Evolutionary conservation across 2,329 filamentous ascomycete genomes (phyloP).

Genomic region (Penicillium rolfsii): DNA sequence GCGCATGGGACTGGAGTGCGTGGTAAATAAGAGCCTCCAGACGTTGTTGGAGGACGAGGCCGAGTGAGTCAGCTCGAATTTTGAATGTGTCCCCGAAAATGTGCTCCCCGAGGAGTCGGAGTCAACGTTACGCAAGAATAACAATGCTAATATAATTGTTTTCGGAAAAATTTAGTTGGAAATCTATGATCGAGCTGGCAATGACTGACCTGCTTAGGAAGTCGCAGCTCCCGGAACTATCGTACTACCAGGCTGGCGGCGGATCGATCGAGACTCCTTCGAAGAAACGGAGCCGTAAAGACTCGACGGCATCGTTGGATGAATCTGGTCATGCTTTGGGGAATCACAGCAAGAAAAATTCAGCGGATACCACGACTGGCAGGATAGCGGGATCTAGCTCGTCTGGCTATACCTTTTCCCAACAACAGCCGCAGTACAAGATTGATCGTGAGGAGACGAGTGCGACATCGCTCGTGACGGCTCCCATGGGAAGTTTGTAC

Average conservation of each 20-base stretch:
- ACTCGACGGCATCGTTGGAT: conserved; percentile 40
- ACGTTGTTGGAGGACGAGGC: conserved; percentile 55
- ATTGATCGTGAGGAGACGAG: conserved; percentile 43
- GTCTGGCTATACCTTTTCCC: conserved; percentile 29
- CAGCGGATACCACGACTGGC: conserved; percentile 18
- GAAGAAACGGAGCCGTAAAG: conserved; percentile 38
- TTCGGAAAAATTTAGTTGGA: conserved; percentile 35
- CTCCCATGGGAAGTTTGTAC: conserved; percentile 54
- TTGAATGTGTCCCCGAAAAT: conserved; percentile 12
- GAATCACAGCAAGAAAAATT: conserved; percentile 25
- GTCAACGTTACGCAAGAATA: conserved; percentile 11
- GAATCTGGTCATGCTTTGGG: conserved; percentile 26
- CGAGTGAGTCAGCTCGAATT: conserved; percentile 39
- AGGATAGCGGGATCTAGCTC: conserved; percentile 25
- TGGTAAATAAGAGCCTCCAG: conserved; percentile 57
- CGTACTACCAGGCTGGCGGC: conserved; percentile 42
- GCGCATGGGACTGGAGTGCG: conserved; percentile 54
- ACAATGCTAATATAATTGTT: conserved; percentile 16
- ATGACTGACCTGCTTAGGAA: conserved; percentile 45
- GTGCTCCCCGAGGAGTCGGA: not conserved
- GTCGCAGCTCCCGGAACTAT: conserved; percentile 42
- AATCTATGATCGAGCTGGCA: conserved; percentile 43
- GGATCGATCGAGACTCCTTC: conserved; percentile 35
- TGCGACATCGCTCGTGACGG: conserved; percentile 44
- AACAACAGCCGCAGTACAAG: conserved; percentile 38